Evolutionary conservation across 176 grass and related monocot genomes (phyloP).

Genomic region (Paspalum notatum): DNA sequence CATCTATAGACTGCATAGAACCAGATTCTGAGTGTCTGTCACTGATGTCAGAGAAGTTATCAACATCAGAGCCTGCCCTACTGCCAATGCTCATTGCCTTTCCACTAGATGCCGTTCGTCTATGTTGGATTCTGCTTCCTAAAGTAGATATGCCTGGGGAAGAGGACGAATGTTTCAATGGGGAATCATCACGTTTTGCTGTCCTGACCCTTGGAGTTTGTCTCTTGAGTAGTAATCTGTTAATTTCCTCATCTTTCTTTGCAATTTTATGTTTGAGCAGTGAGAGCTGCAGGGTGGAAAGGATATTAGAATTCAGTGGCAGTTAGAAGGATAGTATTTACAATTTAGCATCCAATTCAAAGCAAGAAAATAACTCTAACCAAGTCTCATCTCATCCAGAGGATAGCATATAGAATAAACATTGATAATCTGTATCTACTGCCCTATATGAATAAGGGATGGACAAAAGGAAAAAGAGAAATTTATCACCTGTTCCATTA

Average conservation of each 20-base stretch:
- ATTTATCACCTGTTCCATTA: slow-evolving; percentile 64
- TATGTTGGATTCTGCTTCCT: slow-evolving; percentile 46
- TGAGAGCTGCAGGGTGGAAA: slow-evolving; percentile 53
- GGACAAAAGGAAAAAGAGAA: slow-evolving; percentile 10
- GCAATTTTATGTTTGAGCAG: slow-evolving; percentile 69
- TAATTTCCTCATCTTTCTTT: slow-evolving; percentile 79
- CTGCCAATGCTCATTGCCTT: slow-evolving; percentile 41
- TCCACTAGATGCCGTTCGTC: slow-evolving; percentile 44
- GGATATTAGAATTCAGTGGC: slow-evolving; percentile 25
- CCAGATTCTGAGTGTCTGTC: slow-evolving; percentile 77
- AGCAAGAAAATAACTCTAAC: not conserved
- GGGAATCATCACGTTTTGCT: slow-evolving; percentile 41
- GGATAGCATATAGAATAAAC: slow-evolving; percentile 7
- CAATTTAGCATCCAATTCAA: not conserved
- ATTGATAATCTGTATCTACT: slow-evolving; percentile 7
- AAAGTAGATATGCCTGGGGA: slow-evolving; percentile 67
- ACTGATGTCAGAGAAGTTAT: slow-evolving; percentile 66
- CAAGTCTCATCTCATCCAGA: not conserved
- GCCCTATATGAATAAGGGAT: not conserved
- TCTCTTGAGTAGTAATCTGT: slow-evolving; percentile 52
- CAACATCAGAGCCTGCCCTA: slow-evolving; percentile 49
- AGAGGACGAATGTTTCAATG: slow-evolving; percentile 78
- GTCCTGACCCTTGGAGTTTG: slow-evolving; percentile 50
- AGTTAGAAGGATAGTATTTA: not conserved
- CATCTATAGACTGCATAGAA: slow-evolving; percentile 64